Percentiles rank a stretch among this genome's conserved stretches.
phyloP scores from a whole-genome alignment of 2,329 filamentous ascomycete species.

The Myriangium duriaei region DNA sequence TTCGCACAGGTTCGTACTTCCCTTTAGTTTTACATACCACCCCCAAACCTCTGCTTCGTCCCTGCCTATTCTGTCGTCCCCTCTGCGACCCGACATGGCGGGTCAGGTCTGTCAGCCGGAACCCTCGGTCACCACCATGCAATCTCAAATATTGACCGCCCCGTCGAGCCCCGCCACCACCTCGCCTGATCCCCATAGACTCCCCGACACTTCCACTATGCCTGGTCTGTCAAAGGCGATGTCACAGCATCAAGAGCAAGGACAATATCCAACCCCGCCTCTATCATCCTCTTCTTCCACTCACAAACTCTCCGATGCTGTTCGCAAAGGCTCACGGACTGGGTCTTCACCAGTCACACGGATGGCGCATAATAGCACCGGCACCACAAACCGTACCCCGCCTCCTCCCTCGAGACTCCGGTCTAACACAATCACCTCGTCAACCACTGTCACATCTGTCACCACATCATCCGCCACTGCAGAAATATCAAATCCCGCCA shows the following conservation, averaged over 20 bases:
- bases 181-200: neutral
- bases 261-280: constrained; percentile 29
- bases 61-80: constrained; percentile 18
- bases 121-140: constrained; percentile 10
- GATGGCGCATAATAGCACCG: constrained; percentile 17
- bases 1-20: constrained; percentile 96
- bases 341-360: constrained; percentile 5
- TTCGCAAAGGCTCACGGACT: neutral
- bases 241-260: constrained; percentile 11
- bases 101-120: constrained; percentile 13
- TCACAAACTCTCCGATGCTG: constrained; percentile 14
- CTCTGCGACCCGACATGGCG: constrained; percentile 14
- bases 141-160: constrained; percentile 13
- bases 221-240: neutral
- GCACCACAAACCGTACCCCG: constrained; percentile 13
- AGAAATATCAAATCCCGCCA: constrained; percentile 57
- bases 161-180: constrained; percentile 13
- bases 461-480: constrained; percentile 52
- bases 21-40: constrained; percentile 41
- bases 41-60: constrained; percentile 26
- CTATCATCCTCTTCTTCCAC: constrained; percentile 29
- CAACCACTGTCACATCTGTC: constrained; percentile 52
- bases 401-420: constrained; percentile 20
- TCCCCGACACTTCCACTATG: constrained; percentile 2
- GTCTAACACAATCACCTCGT: constrained; percentile 26